phyloP scores from a whole-genome alignment of 2,329 filamentous ascomycete species.

The Trichoderma pleuroti region DNA sequence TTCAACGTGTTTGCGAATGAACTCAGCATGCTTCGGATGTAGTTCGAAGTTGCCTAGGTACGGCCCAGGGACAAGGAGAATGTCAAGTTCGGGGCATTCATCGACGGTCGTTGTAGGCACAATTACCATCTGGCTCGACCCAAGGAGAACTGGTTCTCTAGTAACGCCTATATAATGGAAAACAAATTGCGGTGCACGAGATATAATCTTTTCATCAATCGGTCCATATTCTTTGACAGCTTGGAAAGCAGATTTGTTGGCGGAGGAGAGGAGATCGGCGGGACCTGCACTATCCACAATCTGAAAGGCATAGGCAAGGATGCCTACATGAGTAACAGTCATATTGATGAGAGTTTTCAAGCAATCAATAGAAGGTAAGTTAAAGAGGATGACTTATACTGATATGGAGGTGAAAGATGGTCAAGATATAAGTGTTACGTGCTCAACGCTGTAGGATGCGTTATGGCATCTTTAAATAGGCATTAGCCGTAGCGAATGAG shows the following conservation, averaged over 20 bases:
- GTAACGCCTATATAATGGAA: conserved; percentile 36
- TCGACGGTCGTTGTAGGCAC: conserved; percentile 32
- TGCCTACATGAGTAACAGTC: conserved; percentile 28
- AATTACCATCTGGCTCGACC: conserved; percentile 21
- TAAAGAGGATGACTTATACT: background rate
- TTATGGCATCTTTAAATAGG: background rate
- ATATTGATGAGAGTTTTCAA: conserved; percentile 7
- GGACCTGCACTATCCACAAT: conserved; percentile 33
- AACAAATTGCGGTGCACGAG: background rate
- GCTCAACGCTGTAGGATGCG: background rate
- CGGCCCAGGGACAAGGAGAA: conserved; percentile 36
- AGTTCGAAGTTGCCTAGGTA: conserved; percentile 28
- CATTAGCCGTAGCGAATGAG: background rate
- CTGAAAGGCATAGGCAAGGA: conserved; percentile 32
- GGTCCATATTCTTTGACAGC: conserved; percentile 1
- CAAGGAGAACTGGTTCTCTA: conserved; percentile 27
- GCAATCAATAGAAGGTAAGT: background rate
- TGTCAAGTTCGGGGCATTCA: conserved; percentile 36
- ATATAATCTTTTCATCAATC: background rate
- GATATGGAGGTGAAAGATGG: background rate
- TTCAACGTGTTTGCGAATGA: conserved; percentile 35
- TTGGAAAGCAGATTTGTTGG: conserved; percentile 23
- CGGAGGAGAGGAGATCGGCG: conserved; percentile 31
- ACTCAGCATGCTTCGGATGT: conserved; percentile 28
- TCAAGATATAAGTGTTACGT: background rate